phyloP scores from a whole-genome alignment of 805 yeast species.

The Saturnispora dispora region DNA sequence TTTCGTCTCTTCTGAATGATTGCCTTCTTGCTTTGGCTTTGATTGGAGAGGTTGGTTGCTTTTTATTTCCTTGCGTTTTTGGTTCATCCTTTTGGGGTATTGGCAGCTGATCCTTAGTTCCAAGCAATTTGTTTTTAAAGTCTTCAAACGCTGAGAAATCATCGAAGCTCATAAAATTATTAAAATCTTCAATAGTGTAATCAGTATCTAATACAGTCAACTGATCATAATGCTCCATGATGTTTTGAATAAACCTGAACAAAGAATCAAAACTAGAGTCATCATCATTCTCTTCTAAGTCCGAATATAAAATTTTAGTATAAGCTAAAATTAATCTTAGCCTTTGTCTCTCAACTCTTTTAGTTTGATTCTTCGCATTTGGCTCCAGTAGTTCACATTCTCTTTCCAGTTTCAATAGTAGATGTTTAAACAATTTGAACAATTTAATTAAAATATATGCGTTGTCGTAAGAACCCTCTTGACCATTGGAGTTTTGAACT shows the following conservation, averaged over 20 bases:
- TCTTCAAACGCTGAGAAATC: slow-evolving; percentile 22
- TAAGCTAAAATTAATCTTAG: slow-evolving; percentile 26
- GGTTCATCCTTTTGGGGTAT: neutral
- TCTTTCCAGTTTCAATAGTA: slow-evolving; percentile 20
- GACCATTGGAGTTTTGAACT: slow-evolving; percentile 4
- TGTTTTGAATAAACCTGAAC: slow-evolving; percentile 23
- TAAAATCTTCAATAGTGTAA: slow-evolving; percentile 16
- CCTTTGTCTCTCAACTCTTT: slow-evolving; percentile 21
- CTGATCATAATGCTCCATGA: slow-evolving; percentile 17
- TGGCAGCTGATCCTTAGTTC: neutral
- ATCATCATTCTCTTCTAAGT: slow-evolving; percentile 9
- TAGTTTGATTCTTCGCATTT: slow-evolving; percentile 15
- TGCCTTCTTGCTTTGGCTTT: slow-evolving; percentile 2
- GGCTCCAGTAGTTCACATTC: slow-evolving; percentile 22
- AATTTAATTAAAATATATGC: slow-evolving; percentile 35
- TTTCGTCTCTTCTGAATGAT: neutral
- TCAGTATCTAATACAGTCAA: slow-evolving; percentile 15
- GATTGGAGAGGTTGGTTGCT: slow-evolving; percentile 6
- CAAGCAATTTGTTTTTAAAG: slow-evolving; percentile 13
- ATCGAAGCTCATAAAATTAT: slow-evolving; percentile 18
- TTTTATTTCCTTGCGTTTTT: neutral
- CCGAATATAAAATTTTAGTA: slow-evolving; percentile 25
- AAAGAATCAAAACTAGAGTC: slow-evolving; percentile 25
- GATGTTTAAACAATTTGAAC: slow-evolving; percentile 29
- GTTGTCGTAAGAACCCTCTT: slow-evolving; percentile 20